Evolutionary conservation across 163 green algal genomes (phyloP).

Genomic region (Scenedesmus sp.): DNA sequence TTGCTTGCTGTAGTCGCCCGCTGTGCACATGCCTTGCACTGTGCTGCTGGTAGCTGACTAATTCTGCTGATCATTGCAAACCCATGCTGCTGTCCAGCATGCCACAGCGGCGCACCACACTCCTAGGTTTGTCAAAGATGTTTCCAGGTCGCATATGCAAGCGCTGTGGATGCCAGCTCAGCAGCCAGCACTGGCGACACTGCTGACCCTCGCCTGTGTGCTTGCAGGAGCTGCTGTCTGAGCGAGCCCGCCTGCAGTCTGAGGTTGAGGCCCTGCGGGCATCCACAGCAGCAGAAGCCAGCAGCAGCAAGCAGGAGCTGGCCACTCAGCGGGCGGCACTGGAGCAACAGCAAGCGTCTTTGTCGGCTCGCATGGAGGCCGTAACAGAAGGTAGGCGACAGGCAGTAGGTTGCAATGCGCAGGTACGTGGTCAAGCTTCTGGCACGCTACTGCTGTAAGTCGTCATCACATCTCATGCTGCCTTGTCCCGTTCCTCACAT

Average conservation of each 20-base stretch:
- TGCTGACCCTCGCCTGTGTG: neutral
- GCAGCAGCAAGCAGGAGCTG: conserved; percentile 35
- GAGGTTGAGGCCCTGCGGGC: conserved; percentile 24
- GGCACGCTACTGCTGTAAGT: neutral
- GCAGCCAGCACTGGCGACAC: neutral
- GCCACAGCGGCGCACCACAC: too few species aligned
- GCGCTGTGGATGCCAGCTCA: neutral
- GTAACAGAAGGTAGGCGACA: conserved; percentile 10
- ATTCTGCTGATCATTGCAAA: too few species aligned
- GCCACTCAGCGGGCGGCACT: neutral
- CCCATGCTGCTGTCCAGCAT: too few species aligned
- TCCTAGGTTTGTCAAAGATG: too few species aligned
- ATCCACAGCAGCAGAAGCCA: conserved; percentile 21
- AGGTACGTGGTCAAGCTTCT: neutral
- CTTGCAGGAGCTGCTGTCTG: conserved; percentile 35
- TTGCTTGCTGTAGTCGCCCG: neutral
- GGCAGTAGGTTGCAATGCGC: neutral
- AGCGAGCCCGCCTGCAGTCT: conserved; percentile 37
- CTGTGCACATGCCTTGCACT: neutral
- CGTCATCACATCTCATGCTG: neutral
- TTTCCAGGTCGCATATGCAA: neutral
- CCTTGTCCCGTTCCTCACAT: too few species aligned
- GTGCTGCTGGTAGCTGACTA: neutral
- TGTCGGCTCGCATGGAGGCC: conserved; percentile 1
- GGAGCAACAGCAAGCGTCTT: neutral